Percentiles rank a stretch among this genome's conserved stretches.
Evolutionary conservation across 2,329 filamentous ascomycete species (phyloP).

Genomic region (Neurospora crassa): DNA sequence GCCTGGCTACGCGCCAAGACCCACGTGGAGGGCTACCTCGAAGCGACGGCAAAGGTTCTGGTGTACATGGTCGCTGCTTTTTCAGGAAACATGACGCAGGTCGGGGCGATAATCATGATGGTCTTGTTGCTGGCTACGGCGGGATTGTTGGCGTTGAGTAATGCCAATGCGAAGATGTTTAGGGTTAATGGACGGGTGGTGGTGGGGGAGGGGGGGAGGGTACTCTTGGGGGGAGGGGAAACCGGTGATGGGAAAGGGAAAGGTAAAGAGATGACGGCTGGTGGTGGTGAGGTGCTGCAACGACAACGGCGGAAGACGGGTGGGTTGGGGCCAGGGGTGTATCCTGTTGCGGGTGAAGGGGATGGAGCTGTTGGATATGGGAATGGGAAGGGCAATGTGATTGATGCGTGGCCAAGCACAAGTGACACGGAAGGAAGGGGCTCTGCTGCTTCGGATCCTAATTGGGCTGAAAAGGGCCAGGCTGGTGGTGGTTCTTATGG

Average conservation of each 20-base stretch:
- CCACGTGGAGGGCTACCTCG: slow-evolving; percentile 38
- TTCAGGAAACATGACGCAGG: slow-evolving; percentile 44
- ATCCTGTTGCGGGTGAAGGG: not conserved
- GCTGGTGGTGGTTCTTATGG: not conserved
- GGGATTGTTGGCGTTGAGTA: slow-evolving; percentile 43
- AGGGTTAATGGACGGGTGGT: slow-evolving; percentile 41
- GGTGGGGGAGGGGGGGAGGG: slow-evolving; percentile 18
- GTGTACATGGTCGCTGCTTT: slow-evolving; percentile 49
- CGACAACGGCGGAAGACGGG: not conserved
- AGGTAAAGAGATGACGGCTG: slow-evolving; percentile 14
- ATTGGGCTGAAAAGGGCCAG: not conserved
- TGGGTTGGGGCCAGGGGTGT: not conserved
- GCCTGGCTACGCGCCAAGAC: slow-evolving; percentile 46
- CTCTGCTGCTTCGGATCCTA: not conserved
- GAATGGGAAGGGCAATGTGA: not conserved
- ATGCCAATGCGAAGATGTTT: slow-evolving; percentile 36
- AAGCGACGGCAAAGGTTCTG: slow-evolving; percentile 43
- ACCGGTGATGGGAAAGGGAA: not conserved
- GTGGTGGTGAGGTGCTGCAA: slow-evolving; percentile 23
- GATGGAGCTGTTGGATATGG: not conserved
- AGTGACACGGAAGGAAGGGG: not conserved
- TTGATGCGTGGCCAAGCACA: not conserved
- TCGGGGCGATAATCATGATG: slow-evolving; percentile 42
- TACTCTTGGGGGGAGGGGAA: not conserved
- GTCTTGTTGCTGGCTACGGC: slow-evolving; percentile 42